Evolutionary conservation across 805 yeast species (phyloP).

Genomic region (Zygosaccharomyces kombuchaensis): DNA sequence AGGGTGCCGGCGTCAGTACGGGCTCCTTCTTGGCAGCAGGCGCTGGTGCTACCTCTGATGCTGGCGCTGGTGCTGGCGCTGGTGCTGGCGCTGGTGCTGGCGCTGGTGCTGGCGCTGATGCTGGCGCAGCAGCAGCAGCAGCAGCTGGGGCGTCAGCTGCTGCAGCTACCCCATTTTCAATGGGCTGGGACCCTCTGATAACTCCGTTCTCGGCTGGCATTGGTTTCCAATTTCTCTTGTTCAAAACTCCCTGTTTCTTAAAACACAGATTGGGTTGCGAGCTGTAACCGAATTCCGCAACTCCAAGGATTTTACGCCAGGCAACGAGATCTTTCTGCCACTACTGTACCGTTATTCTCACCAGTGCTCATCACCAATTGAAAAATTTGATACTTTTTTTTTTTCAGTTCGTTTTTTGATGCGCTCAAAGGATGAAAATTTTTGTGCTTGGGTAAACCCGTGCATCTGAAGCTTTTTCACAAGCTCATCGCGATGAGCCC

Average conservation of each 20-base stretch:
- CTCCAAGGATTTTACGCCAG: slow-evolving; percentile 6
- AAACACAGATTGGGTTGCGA: slow-evolving; percentile 3
- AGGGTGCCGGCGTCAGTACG: slow-evolving; percentile 34
- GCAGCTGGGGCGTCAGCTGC: slow-evolving; percentile 6
- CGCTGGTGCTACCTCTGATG: background rate
- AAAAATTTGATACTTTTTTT: slow-evolving; percentile 9
- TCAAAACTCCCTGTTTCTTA: background rate
- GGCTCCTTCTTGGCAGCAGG: slow-evolving; percentile 14
- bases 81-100: slow-evolving; percentile 1
- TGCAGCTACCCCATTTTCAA: slow-evolving; percentile 4
- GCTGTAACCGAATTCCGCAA: slow-evolving; percentile 1
- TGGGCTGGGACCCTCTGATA: slow-evolving; percentile 1
- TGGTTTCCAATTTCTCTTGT: background rate
- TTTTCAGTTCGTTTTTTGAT: background rate
- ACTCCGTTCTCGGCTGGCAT: slow-evolving; percentile 4
- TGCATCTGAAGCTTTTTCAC: slow-evolving; percentile 1
- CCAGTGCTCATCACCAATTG: slow-evolving; percentile 7
- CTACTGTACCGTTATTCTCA: background rate
- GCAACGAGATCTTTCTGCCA: slow-evolving; percentile 35
- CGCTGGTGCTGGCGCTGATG: slow-evolving; percentile 5
- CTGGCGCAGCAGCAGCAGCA: slow-evolving; percentile 1
- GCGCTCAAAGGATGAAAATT: slow-evolving; percentile 6
- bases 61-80: background rate
- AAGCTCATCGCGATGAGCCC: slow-evolving; percentile 1
- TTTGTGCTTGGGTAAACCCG: slow-evolving; percentile 16